These are phyloP conservation scores for Mycena amicta DNA, from an alignment of 768 basidiomycete genomes.

Conservation along the genomic window DNA sequence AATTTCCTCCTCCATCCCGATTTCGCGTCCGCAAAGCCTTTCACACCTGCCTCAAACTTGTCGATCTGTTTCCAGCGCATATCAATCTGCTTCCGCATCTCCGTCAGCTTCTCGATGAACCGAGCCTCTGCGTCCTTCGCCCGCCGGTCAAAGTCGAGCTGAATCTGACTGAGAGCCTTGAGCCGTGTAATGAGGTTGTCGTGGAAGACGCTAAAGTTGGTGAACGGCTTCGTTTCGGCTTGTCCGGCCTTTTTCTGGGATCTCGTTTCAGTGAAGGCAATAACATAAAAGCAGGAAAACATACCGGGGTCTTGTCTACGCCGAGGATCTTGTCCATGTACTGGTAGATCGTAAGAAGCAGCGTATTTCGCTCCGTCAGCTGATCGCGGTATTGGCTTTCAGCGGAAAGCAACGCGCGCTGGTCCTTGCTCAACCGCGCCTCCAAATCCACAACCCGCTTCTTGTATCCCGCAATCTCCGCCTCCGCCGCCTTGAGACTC, in stretches of 20 bases:
- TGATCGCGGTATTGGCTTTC: slow-evolving; percentile 90
- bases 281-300: slow-evolving; percentile 31
- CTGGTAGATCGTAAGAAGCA: slow-evolving; percentile 90
- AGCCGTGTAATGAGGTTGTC: slow-evolving; percentile 90
- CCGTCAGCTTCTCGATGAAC: slow-evolving; percentile 71
- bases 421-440: slow-evolving; percentile 78
- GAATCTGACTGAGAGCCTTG: slow-evolving; percentile 81
- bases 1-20: slow-evolving; percentile 82
- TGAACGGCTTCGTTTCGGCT: slow-evolving; percentile 88
- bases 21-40: slow-evolving; percentile 80
- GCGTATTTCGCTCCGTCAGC: slow-evolving; percentile 88
- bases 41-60: slow-evolving; percentile 86
- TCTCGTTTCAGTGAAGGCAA: background rate
- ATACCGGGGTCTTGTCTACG: slow-evolving; percentile 80
- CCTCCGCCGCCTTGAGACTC: slow-evolving; percentile 65
- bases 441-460: slow-evolving; percentile 76
- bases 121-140: slow-evolving; percentile 76
- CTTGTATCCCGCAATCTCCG: slow-evolving; percentile 62
- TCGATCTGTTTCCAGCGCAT: slow-evolving; percentile 90
- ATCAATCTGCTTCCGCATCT: slow-evolving; percentile 87
- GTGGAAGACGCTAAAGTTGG: slow-evolving; percentile 92
- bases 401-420: slow-evolving; percentile 65
- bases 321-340: slow-evolving; percentile 94
- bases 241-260: slow-evolving; percentile 73
- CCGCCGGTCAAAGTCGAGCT: slow-evolving; percentile 84